Evolutionary conservation across 768 basidiomycete genomes (phyloP).

Genomic region (Lentinula edodes): DNA sequence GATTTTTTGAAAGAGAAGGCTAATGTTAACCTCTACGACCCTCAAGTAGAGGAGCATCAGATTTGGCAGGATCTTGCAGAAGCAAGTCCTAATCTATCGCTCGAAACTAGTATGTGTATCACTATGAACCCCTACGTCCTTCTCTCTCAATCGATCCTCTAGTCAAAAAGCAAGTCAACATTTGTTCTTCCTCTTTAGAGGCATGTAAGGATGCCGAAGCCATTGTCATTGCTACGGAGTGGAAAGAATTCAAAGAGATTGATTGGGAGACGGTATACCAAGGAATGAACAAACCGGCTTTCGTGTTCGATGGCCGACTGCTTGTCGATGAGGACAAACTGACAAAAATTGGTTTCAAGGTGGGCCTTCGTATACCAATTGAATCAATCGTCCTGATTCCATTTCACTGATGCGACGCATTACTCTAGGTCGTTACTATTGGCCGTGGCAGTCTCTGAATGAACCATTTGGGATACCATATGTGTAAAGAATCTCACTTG

Average conservation of each 20-base stretch:
- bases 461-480: not conserved
- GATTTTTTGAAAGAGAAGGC: conserved; percentile 93
- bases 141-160: not conserved
- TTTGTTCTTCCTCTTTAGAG: conserved; percentile 72
- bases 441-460: conserved; percentile 1
- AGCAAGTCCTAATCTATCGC: conserved; percentile 56
- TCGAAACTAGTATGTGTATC: conserved; percentile 58
- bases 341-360: conserved; percentile 86
- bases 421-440: not conserved
- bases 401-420: not conserved
- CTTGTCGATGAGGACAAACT: conserved; percentile 80
- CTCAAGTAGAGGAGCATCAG: conserved; percentile 78
- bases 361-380: conserved; percentile 21
- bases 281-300: conserved; percentile 96
- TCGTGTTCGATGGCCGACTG: conserved; percentile 91
- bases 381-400: not conserved
- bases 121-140: not conserved
- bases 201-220: conserved; percentile 90
- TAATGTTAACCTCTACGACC: conserved; percentile 84
- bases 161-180: conserved; percentile 89
- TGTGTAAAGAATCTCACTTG: not conserved
- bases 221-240: conserved; percentile 94
- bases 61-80: conserved; percentile 81
- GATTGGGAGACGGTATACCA: conserved; percentile 86
- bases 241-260: conserved; percentile 93